Conservation (phyloP, 805 yeast species). For the Schizosaccharomyces japonicus region DNA sequence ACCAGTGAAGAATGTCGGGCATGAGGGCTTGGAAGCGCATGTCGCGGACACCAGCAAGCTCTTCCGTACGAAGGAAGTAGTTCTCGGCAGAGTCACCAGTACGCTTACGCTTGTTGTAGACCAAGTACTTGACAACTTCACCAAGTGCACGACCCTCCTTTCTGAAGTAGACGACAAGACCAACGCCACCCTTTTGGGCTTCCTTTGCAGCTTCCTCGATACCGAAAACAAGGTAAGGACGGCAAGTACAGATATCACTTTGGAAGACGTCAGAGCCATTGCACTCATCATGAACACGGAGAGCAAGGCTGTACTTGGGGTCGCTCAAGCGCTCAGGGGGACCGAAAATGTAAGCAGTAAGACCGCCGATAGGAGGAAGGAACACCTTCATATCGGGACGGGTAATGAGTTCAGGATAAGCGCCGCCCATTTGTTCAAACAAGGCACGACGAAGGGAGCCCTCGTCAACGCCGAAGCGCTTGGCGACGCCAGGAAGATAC, state of each 20-base stretch:
- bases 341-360: constrained; percentile 43
- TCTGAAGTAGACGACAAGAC: constrained; percentile 40
- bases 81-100: constrained; percentile 45
- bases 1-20: constrained; percentile 47
- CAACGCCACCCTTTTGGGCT: constrained; percentile 43
- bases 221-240: constrained; percentile 44
- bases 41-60: constrained; percentile 50
- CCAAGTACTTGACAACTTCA: constrained; percentile 45
- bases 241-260: constrained; percentile 44
- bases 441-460: constrained; percentile 32
- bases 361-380: constrained; percentile 47
- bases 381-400: constrained; percentile 44
- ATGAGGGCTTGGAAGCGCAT: constrained; percentile 48
- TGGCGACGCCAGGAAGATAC: constrained; percentile 46
- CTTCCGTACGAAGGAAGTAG: constrained; percentile 44
- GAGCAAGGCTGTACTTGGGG: constrained; percentile 27
- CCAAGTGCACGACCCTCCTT: constrained; percentile 51
- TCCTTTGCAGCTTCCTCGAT: constrained; percentile 43
- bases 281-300: constrained; percentile 46
- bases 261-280: constrained; percentile 50
- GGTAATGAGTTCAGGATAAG: constrained; percentile 44
- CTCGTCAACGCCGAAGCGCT: constrained; percentile 35
- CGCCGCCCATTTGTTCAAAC: constrained; percentile 47
- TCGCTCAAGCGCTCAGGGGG: constrained; percentile 31
- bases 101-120: constrained; percentile 47